Evolutionary conservation across 176 grass and related monocot genomes (phyloP), one percentile per base, ranked within the genome.

Genomic region (Zoysia japonica): DNA sequence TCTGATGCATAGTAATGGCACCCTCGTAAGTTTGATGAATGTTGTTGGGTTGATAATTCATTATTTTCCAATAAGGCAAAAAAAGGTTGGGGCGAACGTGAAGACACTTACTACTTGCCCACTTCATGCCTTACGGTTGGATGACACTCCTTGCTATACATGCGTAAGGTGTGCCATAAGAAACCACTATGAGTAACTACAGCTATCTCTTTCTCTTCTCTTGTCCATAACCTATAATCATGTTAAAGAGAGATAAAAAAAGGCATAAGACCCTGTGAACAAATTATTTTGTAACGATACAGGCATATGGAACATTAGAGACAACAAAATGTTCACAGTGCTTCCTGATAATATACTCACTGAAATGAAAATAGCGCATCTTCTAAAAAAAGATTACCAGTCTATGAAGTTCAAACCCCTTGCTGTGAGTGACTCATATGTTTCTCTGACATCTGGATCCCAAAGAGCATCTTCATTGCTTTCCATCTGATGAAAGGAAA

Each of bases 381-480:
- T 17, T 50, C 72, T 11, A 3, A 66, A 82, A 38, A 1, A 51
- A 42, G 81, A 86, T 76, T 89, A 98, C 96, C 96, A 93, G 81
- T 98, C 78, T 19, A 98, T 56, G 68, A 98, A 98, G 75, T 91
- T 93, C 69, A 87, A 82, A 67, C 96, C 96, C 87, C 96, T 95
- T 38, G 68, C 75, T 41, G 88, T 79, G 37, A 93, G 56, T 0
- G 87, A 83, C 56, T 94, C 90, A 77, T 88, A 82, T 78, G 71
- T 68, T 81, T 98, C 96, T 93, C 96, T 91, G 17, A 87, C 77
- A 81, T 93, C 79, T 47, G 88, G 79, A 60, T 74, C 47, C 96
- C 96, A 98, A 53, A 98, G 82, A 45, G 93, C 64, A 85, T 98
- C 96, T 79, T 95, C 96, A 46, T 98, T 88, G 80, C 83, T 91